These are phyloP conservation scores for Zygoascus biomembranicola DNA, from an alignment of 805 yeast genomes.

Conservation along the genomic window DNA sequence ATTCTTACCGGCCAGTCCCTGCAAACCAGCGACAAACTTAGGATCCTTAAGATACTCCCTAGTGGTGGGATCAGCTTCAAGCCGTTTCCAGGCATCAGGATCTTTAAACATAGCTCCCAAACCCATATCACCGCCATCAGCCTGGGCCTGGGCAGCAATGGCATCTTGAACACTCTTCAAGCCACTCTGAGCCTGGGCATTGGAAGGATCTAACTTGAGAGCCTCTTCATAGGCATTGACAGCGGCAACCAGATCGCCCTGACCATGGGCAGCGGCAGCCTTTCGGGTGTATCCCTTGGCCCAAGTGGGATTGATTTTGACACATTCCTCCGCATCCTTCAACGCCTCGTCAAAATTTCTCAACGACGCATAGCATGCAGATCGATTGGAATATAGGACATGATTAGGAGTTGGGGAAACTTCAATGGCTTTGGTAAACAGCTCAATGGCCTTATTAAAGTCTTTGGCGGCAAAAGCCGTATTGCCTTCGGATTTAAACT, in stretches of 20 bases:
- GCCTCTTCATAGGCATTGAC: constrained; percentile 66
- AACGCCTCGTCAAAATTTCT: constrained; percentile 68
- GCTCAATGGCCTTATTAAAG: constrained; percentile 67
- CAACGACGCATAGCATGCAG: constrained; percentile 81
- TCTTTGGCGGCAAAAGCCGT: constrained; percentile 86
- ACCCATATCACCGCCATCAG: constrained; percentile 51
- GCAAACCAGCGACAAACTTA: constrained; percentile 60
- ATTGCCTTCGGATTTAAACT: constrained; percentile 83
- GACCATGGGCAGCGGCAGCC: constrained; percentile 89
- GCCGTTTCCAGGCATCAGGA: constrained; percentile 67
- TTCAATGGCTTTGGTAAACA: constrained; percentile 80
- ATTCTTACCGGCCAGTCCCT: constrained; percentile 39
- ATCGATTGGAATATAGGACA: constrained; percentile 87
- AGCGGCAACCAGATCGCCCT: constrained; percentile 72
- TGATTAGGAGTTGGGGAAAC: constrained; percentile 79
- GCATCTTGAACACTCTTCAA: constrained; percentile 61
- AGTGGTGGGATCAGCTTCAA: constrained; percentile 79
- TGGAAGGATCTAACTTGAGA: constrained; percentile 66
- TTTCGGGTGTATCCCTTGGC: constrained; percentile 92
- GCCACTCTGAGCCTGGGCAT: constrained; percentile 84
- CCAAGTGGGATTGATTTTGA: constrained; percentile 77
- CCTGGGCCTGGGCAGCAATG: constrained; percentile 38
- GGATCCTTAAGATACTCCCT: constrained; percentile 85
- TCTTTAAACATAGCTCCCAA: constrained; percentile 70
- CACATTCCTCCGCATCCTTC: constrained; percentile 77